Base-by-base conservation (phyloP, 352 stramenopile genomes). In the Globisporangium iwayamae region DNA sequence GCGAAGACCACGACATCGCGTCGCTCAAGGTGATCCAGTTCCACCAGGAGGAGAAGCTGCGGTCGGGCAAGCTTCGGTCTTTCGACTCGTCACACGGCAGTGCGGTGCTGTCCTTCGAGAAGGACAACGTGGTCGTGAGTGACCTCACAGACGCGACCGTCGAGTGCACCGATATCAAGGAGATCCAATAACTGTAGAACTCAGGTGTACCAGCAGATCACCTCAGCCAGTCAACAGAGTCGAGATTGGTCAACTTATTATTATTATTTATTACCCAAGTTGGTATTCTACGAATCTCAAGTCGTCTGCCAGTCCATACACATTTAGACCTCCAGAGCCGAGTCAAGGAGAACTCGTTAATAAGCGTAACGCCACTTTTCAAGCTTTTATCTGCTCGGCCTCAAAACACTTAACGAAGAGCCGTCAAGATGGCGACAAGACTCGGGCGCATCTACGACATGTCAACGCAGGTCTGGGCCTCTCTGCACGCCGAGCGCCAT, bases 11-110 rank as follows among this genome's bases (percentile, higher is more conserved):
- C 61, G 75, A 81, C 47, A 75, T 79, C 55, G 71, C 75, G 41
- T 77, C 73, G 20, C 63, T 83, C 45, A 73, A 74, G 18, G 73
- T 83, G 46, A 70, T 78, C n/a, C 68, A 81, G 55, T 76, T 71
- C 65, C 74, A 79, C 36, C 55, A 34, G 8, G 62, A 63, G 38
- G 68, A 73, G 56, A 47, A 41, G 18, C 20, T 68, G 10, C 68
- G 68, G 6, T 72, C 67, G n/a, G 65, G 54, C 3, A 65, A 70
- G 22, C 41, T 46, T n/a, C 45, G 45, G 30, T 54, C 56, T 1
- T 64, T 67, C 50, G 14, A 43, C 16, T 61, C 63, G 36, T 34
- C 39, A 16, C 36, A 8, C 3, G 30, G n/a, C 11, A 52, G 34
- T 28, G 48, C 41, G 11, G 10, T 66, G 50, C 36, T 14, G 39